Base-by-base conservation (phyloP, 164 flowering plant species). In the Tinospora cordifolia region DNA sequence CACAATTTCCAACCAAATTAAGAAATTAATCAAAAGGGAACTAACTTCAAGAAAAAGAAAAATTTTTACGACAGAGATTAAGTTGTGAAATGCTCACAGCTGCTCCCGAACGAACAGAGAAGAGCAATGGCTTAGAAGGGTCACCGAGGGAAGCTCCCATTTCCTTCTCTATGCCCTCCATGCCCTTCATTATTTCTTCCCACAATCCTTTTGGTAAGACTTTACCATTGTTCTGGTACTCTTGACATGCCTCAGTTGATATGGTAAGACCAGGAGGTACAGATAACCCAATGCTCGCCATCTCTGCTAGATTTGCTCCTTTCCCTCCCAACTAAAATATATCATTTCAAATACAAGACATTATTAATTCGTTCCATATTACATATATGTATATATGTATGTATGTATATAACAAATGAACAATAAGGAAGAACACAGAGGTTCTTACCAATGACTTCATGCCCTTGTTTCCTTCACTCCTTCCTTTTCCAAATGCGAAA, bases 261-360 rank as follows among this genome's bases (percentile, higher is more conserved):
- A 95, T 87, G 34, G 99, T 95, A 6, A 95, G 87, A n/a, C 99
- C 99, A 4, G 99, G 97, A 0, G 99, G 99, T 38, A 95, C 99
- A 0, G 98, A 95, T 40, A 95, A 79, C 10, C 99, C 99, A 62
- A 95, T 95, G 84, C 87, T 90, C 6, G 99, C 89, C 99, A 95
- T 95, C 78, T 95, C 99, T 39, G 98, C 99, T 30, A 95, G 86
- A 77, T 95, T 95, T 70, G 99, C 99, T 71, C 99, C 99, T 76
- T 95, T 95, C 60, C 99, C 99, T 59, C 99, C 99, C 77, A 95
- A 78, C 99, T 95, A 76, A 72, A 79, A 12, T 0, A 17, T 24
- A 57, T 6, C 2, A 30, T 30, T 30, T 21, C 30, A 4, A 46
- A 19, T 39, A 14, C 36, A 30, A 30, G 36, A 30, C n/a, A n/a